A percentile compares a stretch with the other conserved stretches of the same genome.
Conservation (phyloP, 1,284 basidiomycete genomes). For the Fomitopsis pinicola region DNA sequence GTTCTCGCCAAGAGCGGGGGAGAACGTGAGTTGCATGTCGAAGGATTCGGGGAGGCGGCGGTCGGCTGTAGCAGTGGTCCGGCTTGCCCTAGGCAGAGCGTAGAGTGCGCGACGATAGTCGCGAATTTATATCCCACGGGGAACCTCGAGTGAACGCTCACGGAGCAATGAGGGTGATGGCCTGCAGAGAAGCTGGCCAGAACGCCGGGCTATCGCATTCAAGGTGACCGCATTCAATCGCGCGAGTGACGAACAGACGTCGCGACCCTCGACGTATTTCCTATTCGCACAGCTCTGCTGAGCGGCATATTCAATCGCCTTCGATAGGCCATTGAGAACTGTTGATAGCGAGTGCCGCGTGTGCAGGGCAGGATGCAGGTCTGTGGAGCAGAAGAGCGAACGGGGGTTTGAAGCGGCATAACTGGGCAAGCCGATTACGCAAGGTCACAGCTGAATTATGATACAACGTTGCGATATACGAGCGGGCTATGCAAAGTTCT, state of each 20-base stretch:
- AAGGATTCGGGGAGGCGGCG: not conserved
- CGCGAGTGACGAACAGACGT: not conserved
- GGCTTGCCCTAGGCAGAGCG: not conserved
- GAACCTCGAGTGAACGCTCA: not conserved
- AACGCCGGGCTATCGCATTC: not conserved
- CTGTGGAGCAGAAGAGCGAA: not conserved
- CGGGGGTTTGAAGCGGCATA: not conserved
- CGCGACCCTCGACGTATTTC: constrained; percentile 1
- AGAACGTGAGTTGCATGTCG: constrained; percentile 17
- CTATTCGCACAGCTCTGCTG: too few species aligned
- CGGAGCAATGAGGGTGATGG: not conserved
- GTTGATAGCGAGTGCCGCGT: not conserved
- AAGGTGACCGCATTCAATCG: not conserved
- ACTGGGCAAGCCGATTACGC: not conserved
- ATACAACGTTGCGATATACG: not conserved
- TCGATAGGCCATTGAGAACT: not conserved
- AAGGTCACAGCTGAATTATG: too few species aligned
- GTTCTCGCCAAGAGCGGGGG: constrained; percentile 15
- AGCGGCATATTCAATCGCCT: not conserved
- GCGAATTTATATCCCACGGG: not conserved
- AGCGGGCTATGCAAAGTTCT: not conserved
- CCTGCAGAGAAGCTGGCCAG: not conserved
- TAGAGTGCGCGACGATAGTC: not conserved
- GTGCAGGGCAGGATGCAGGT: not conserved
- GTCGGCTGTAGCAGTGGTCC: not conserved